These are phyloP conservation scores for Spathaspora hagerdaliae DNA, from an alignment of 805 yeast genomes.

Conservation along the genomic window DNA sequence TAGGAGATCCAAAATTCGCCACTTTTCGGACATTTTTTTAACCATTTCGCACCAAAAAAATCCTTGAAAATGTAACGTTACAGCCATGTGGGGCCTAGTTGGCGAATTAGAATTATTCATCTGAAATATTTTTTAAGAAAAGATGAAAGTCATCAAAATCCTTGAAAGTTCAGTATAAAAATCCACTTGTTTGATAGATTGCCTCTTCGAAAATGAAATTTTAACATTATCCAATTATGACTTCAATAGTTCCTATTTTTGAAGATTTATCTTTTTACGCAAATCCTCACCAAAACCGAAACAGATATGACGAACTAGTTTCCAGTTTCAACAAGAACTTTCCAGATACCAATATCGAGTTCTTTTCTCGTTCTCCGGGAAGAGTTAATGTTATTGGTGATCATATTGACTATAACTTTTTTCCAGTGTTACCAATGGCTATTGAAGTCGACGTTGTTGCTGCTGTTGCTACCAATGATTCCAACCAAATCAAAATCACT, in stretches of 20 bases:
- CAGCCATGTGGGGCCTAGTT: too few relatives aligned
- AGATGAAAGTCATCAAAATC: not conserved
- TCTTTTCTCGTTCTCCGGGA: slow-evolving; percentile 67
- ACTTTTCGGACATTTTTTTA: too few relatives aligned
- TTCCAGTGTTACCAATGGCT: slow-evolving; percentile 71
- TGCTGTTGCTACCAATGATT: slow-evolving; percentile 38
- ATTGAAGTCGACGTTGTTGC: slow-evolving; percentile 59
- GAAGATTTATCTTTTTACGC: slow-evolving; percentile 33
- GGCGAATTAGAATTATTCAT: not conserved
- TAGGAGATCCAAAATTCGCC: too few relatives aligned
- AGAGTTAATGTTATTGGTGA: slow-evolving; percentile 74
- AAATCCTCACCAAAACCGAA: slow-evolving; percentile 18
- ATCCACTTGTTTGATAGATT: not conserved
- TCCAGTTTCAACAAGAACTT: slow-evolving; percentile 20
- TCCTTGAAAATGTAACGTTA: too few relatives aligned
- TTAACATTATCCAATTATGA: slow-evolving; percentile 4
- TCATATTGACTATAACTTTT: slow-evolving; percentile 67
- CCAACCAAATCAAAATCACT: slow-evolving; percentile 22
- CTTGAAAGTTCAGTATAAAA: not conserved
- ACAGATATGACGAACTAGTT: slow-evolving; percentile 23
- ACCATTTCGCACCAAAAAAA: too few relatives aligned
- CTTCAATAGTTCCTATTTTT: slow-evolving; percentile 28
- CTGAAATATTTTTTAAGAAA: not conserved
- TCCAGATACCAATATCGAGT: slow-evolving; percentile 29
- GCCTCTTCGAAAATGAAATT: too few relatives aligned